A percentile compares a stretch with the other conserved stretches of the same genome.
phyloP scores from a whole-genome alignment of 257 asterid genomes.

The Petunia secreta region DNA sequence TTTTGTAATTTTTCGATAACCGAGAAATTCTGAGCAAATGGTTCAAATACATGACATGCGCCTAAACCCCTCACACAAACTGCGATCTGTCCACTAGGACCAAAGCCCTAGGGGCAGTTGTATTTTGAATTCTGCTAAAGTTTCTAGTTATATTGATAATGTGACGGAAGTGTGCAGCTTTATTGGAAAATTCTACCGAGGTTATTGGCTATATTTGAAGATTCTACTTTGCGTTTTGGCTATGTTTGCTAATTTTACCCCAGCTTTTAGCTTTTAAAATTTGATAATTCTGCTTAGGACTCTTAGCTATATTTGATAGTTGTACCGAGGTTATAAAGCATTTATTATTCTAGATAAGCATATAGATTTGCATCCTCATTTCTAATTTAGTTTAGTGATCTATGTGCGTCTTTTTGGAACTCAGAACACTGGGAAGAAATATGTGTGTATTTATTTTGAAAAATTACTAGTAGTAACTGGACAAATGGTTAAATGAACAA shows the following conservation, averaged over 20 bases:
- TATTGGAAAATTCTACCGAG: neutral
- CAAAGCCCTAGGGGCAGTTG: too few species aligned
- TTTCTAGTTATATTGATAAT: neutral
- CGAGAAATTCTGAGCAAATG: too few species aligned
- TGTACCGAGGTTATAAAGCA: neutral
- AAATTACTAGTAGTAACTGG: neutral
- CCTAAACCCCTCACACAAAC: too few species aligned
- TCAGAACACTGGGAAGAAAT: neutral
- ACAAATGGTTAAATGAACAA: neutral
- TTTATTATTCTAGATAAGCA: neutral
- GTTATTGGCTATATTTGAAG: neutral
- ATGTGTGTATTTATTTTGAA: neutral
- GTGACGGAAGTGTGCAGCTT: neutral
- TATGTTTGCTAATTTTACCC: too few species aligned
- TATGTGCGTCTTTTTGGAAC: neutral
- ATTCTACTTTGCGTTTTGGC: neutral
- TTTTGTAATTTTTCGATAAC: too few species aligned
- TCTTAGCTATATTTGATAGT: neutral
- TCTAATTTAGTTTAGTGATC: constrained; percentile 9
- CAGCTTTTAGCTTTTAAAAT: neutral
- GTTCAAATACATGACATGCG: too few species aligned
- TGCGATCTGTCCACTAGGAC: too few species aligned
- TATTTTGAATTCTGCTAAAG: neutral
- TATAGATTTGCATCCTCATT: neutral
- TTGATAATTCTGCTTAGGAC: neutral